Conservation (phyloP, 2,329 filamentous ascomycete species). For the Knufia petricola region DNA sequence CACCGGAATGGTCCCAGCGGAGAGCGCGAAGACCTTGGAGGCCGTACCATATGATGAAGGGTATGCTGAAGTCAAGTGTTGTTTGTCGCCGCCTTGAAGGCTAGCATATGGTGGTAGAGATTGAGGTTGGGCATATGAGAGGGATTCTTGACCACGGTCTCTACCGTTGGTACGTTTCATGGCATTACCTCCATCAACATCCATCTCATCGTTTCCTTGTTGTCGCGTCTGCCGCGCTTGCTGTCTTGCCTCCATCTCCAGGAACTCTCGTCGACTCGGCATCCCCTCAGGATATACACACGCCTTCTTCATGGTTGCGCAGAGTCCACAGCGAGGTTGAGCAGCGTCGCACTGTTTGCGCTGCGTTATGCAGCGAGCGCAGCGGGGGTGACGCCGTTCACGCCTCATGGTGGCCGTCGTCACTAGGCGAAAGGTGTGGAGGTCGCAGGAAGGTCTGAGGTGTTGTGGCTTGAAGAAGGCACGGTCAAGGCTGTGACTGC, state of each 20-base stretch:
- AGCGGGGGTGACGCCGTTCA: not conserved
- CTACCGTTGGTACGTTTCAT: no score
- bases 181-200: no score
- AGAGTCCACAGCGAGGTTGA: conserved; percentile 6
- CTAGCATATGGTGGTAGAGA: conserved; percentile 2
- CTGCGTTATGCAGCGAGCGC: conserved; percentile 9
- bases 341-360: conserved; percentile 8
- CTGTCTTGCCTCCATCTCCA: not conserved
- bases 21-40: not conserved
- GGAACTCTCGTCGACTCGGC: conserved; percentile 1
- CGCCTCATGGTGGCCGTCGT: no score
- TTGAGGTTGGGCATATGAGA: no score
- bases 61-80: not conserved
- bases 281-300: not conserved
- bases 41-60: not conserved
- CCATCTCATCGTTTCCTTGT: not conserved
- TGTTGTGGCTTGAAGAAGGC: no score
- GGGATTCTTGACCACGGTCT: no score
- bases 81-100: conserved; percentile 6
- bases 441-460: no score
- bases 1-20: not conserved
- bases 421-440: no score
- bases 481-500: no score
- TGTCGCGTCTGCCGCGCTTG: not conserved
- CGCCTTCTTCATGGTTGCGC: not conserved